Percentiles rank a stretch among this genome's conserved stretches.
phyloP scores from a whole-genome alignment of 1,139 yeast species.

The Casaregolazyma lundiana region DNA sequence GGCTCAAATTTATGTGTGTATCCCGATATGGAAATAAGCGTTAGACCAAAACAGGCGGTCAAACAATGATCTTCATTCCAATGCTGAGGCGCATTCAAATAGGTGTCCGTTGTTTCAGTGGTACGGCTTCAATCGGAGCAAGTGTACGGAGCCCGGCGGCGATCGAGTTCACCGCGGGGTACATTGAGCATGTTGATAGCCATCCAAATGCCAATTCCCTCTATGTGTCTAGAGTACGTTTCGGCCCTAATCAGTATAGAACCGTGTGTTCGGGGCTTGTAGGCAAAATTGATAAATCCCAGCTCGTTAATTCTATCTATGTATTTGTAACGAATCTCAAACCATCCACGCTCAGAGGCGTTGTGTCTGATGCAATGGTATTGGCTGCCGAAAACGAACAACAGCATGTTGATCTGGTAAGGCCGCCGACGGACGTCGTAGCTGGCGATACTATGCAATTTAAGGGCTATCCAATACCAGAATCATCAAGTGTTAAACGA shows the following conservation, averaged over 20 bases:
- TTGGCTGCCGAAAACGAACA: constrained; percentile 42
- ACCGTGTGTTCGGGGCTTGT: constrained; percentile 57
- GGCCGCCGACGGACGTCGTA: constrained; percentile 34
- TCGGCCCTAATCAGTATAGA: constrained; percentile 21
- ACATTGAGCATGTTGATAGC: constrained; percentile 38
- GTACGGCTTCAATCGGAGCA: not conserved
- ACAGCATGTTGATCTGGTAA: constrained; percentile 36
- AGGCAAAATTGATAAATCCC: constrained; percentile 44
- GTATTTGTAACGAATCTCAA: constrained; percentile 58
- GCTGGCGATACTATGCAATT: constrained; percentile 31
- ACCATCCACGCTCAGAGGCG: constrained; percentile 64
- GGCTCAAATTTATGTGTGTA: not conserved
- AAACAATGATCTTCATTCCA: constrained; percentile 1
- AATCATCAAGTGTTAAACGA: not conserved
- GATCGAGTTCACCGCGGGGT: constrained; percentile 40
- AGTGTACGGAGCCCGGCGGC: constrained; percentile 5
- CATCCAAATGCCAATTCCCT: constrained; percentile 54
- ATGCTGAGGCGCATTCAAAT: too few relatives aligned
- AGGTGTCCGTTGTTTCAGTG: too few relatives aligned
- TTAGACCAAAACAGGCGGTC: not conserved
- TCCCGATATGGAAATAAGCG: not conserved
- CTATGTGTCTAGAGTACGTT: constrained; percentile 47
- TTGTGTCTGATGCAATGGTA: constrained; percentile 54
- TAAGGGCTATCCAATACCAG: constrained; percentile 14
- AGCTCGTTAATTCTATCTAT: constrained; percentile 46